phyloP scores from a whole-genome alignment of 2,329 filamentous ascomycete genomes.

The Coniella lustricola region DNA sequence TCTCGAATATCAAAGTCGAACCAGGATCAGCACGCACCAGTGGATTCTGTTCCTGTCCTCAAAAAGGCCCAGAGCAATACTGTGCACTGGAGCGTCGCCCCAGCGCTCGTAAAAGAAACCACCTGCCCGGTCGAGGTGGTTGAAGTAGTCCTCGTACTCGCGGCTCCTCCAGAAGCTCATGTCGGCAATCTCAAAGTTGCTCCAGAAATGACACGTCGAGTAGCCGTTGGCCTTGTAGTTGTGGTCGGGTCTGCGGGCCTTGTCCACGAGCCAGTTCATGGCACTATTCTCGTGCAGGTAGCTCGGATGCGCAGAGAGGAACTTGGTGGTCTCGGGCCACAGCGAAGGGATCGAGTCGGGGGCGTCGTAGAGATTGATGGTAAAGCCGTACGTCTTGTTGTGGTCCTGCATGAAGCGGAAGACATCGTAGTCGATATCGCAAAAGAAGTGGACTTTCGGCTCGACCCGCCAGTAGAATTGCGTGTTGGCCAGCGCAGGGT shows the following conservation, averaged over 20 bases:
- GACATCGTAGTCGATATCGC: slow-evolving; percentile 95
- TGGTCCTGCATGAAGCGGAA: slow-evolving; percentile 97
- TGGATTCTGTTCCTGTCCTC: slow-evolving; percentile 87
- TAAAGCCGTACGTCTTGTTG: slow-evolving; percentile 99
- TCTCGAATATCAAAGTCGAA: not conserved
- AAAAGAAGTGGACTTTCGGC: slow-evolving; percentile 98
- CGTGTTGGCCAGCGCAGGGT: slow-evolving; percentile 72
- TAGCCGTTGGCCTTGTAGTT: slow-evolving; percentile 81
- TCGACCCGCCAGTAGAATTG: slow-evolving; percentile 99
- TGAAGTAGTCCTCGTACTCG: slow-evolving; percentile 90
- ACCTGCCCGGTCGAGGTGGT: slow-evolving; percentile 86
- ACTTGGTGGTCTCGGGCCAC: slow-evolving; percentile 94
- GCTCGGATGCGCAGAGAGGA: slow-evolving; percentile 75
- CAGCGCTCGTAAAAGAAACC: slow-evolving; percentile 99
- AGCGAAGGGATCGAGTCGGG: slow-evolving; percentile 78
- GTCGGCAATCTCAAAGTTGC: slow-evolving; percentile 94
- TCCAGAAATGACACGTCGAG: slow-evolving; percentile 99
- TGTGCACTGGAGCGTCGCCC: slow-evolving; percentile 97
- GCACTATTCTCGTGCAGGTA: slow-evolving; percentile 80
- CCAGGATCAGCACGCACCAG: too few species aligned
- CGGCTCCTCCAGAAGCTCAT: slow-evolving; percentile 88
- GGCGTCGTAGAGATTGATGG: slow-evolving; percentile 92
- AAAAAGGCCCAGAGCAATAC: slow-evolving; percentile 84
- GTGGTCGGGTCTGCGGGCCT: slow-evolving; percentile 67
- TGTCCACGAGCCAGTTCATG: slow-evolving; percentile 80